These are phyloP conservation scores for Arthrinium puccinioides DNA, from an alignment of 2,329 filamentous ascomycete genomes.

Conservation along the genomic window DNA sequence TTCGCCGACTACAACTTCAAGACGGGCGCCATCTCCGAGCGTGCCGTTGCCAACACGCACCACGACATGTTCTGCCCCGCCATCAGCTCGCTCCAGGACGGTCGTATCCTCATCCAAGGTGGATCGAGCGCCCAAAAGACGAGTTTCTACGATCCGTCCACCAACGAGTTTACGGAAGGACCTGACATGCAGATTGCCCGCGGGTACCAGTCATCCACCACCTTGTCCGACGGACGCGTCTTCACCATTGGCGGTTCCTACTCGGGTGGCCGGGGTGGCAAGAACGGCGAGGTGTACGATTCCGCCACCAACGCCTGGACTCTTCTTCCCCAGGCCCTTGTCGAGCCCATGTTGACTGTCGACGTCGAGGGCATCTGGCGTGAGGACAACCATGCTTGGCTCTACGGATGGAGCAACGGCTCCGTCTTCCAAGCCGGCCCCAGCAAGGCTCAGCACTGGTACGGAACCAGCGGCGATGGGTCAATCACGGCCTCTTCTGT, in stretches of 20 bases:
- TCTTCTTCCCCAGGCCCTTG: slow-evolving; percentile 24
- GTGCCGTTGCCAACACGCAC: slow-evolving; percentile 19
- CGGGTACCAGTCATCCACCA: slow-evolving; percentile 36
- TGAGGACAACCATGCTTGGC: slow-evolving; percentile 45
- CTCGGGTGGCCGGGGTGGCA: slow-evolving; percentile 33
- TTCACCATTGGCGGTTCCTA: slow-evolving; percentile 46
- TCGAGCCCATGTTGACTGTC: slow-evolving; percentile 33
- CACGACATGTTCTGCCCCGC: slow-evolving; percentile 44
- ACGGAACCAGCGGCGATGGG: slow-evolving; percentile 35
- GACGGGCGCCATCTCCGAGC: slow-evolving; percentile 9
- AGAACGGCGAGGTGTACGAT: slow-evolving; percentile 40
- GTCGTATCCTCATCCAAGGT: slow-evolving; percentile 35
- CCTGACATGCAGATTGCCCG: slow-evolving; percentile 28
- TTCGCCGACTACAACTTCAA: slow-evolving; percentile 15
- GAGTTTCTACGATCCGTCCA: slow-evolving; percentile 28
- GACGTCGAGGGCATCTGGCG: slow-evolving; percentile 8
- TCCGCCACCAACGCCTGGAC: slow-evolving; percentile 31
- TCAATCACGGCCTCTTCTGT: slow-evolving; percentile 31
- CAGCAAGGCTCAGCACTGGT: slow-evolving; percentile 50
- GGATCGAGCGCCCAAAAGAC: slow-evolving; percentile 32
- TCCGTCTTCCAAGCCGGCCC: slow-evolving; percentile 49
- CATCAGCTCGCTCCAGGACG: slow-evolving; percentile 30
- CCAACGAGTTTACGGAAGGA: slow-evolving; percentile 21
- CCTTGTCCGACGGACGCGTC: slow-evolving; percentile 34
- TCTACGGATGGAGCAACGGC: slow-evolving; percentile 37